Conservation (phyloP, 2,329 filamentous ascomycete genomes). For the Furcasterigmium furcatum region DNA sequence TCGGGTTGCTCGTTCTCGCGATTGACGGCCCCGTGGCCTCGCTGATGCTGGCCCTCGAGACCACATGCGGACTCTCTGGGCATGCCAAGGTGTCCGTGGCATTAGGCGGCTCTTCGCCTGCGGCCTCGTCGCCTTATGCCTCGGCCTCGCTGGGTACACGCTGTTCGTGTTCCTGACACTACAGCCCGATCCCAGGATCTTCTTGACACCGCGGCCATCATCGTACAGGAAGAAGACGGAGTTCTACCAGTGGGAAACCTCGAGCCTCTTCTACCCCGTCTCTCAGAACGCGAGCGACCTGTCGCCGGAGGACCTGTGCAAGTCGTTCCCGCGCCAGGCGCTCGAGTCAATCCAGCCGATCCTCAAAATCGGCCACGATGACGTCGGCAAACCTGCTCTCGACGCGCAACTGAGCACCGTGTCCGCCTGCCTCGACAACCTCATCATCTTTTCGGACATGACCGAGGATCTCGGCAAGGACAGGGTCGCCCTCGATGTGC, state of each 20-base stretch:
- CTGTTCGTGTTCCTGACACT: neutral
- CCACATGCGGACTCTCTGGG: too few relatives aligned
- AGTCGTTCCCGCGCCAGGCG: slow-evolving; percentile 20
- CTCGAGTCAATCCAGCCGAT: slow-evolving; percentile 25
- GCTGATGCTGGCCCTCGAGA: too few relatives aligned
- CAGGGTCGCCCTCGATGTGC: slow-evolving; percentile 40
- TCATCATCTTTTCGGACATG: slow-evolving; percentile 51
- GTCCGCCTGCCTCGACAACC: slow-evolving; percentile 43
- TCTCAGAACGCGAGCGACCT: slow-evolving; percentile 10
- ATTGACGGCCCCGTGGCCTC: too few relatives aligned
- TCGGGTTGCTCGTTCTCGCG: too few relatives aligned
- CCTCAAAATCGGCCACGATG: slow-evolving; percentile 45
- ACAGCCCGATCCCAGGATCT: neutral
- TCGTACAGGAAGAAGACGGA: slow-evolving; percentile 2
- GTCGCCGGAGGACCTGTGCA: slow-evolving; percentile 17
- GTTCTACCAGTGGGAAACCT: slow-evolving; percentile 18
- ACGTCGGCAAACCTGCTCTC: slow-evolving; percentile 29
- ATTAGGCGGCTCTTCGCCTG: neutral
- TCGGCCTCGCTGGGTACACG: neutral
- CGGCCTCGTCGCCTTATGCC: neutral
- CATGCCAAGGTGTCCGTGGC: neutral
- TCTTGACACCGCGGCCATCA: neutral
- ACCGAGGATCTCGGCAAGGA: slow-evolving; percentile 35
- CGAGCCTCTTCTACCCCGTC: slow-evolving; percentile 21
- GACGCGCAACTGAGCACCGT: slow-evolving; percentile 47